Evolutionary conservation across 1,284 basidiomycete genomes (phyloP), one percentile per base, ranked within the genome.

Genomic region (Sphagnurus paluster): DNA sequence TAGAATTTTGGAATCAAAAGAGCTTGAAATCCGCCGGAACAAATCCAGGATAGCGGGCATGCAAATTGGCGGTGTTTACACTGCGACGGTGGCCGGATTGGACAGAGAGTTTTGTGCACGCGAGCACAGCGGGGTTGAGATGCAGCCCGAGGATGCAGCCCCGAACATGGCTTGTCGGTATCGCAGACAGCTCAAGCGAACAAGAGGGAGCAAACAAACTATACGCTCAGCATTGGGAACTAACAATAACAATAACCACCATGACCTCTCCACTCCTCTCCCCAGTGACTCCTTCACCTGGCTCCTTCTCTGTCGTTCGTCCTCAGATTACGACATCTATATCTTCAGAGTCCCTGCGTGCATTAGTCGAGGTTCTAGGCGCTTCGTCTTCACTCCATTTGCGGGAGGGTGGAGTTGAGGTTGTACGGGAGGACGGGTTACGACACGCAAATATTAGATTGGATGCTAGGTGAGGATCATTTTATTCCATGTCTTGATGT

Each of bases 381-480:
- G 57, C 68, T 13, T 58, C 72, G 23, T 57, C 68, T 9, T 71
- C 73, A 30, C 67, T 75, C 38, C 63, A 62, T n/a, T 69, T 76
- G 34, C 57, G 71, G 11, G 69, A 74, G 23, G 65, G 57, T 32
- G 67, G 71, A 26, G 60, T 64, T 2, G 75, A 79, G 50, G 67
- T 71, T 20, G 72, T 78, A 13, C 71, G 66, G 5, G 76, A 82
- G 46, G 79, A 85, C 42, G 87, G 84, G 8, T 61, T 94, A 36
- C 71, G 72, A 30, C 84, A 93, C 68, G 75, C 78, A 17, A 68
- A 72, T 16, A 57, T 77, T 7, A 77, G 67, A 56, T 67, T 94
- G 40, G 80, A 90, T 58, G 79, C 89, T 30, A 83, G 80, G 88
- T 91, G 68, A 82, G 87, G 67, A 39, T 53, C 23, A 44, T 52